Base-by-base conservation (phyloP, 2,329 filamentous ascomycete genomes). In the Aphanocladium album region DNA sequence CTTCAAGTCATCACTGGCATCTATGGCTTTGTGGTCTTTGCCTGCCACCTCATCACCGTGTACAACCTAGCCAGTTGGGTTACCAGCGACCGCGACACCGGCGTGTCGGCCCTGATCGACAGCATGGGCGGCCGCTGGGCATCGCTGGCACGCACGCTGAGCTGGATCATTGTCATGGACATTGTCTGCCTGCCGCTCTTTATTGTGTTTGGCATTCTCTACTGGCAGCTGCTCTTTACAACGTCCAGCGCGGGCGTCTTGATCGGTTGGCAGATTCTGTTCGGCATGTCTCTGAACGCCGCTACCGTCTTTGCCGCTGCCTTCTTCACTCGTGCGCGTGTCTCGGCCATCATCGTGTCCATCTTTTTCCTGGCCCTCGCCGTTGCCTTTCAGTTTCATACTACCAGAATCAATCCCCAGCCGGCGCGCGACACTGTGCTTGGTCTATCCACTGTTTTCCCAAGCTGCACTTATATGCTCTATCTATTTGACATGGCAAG, bases 281-380 rank as follows among this genome's bases (percentile, higher is more conserved):
- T 80, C 69, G 62, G 83, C 68, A 60, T 77, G 71, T 66, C 71
- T 71, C 82, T 88, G n/a, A 89, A 88, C 4, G 77, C 90, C 19
- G 84, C 84, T 46, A 84, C 80, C n/a, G 80, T 89, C 12, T 88
- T 88, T 3, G 73, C 69, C 1, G 70, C 74, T 0, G 64, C 74
- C n/a, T 77, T 75, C 63, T 77, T 77, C 66, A 67, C 64, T 33
- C 69, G 67, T 57, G 66, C 71, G 3, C 67, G 67, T 8, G 65
- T 71, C 12, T 70, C 70, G 1, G 67, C 71, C 57, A 67, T 74
- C 47, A 69, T 70, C 53, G 68, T 73, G n/a, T 63, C 68, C 7
- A 63, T 67, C 1, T 64, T 68, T 37, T 69, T 71, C 39, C 59
- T 72, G 12, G 52, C 72, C 3, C 62, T 74, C 3, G 69, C 70